Evolutionary conservation across 495 filamentous ascomycete genomes (phyloP).

Genomic region (Lepraria neglecta): DNA sequence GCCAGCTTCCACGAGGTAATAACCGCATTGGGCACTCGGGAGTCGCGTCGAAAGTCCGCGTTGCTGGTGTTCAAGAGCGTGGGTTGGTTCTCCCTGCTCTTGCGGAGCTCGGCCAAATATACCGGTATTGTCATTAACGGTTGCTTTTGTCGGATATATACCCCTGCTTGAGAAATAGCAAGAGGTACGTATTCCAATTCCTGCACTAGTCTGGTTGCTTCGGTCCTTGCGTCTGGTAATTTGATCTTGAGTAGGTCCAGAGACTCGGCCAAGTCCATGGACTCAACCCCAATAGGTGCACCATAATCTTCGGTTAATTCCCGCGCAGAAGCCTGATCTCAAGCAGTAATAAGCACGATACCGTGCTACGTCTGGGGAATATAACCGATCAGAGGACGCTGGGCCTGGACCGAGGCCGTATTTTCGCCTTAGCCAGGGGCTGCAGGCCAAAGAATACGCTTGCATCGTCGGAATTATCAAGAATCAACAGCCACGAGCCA

Average conservation of each 20-base stretch:
- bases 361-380: conserved; percentile 29
- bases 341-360: conserved; percentile 30
- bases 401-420: background rate
- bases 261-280: conserved; percentile 2
- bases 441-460: conserved; percentile 27
- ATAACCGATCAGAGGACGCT: conserved; percentile 22
- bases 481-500: conserved; percentile 44
- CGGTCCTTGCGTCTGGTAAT: background rate
- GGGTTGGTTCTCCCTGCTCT: conserved; percentile 13
- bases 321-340: conserved; percentile 22
- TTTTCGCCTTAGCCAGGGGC: background rate
- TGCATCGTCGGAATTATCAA: conserved; percentile 49
- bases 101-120: conserved; percentile 21
- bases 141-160: conserved; percentile 23
- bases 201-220: conserved; percentile 14
- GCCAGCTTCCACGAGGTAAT: conserved; percentile 43
- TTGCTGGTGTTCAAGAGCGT: conserved; percentile 18
- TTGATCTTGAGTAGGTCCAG: conserved; percentile 8
- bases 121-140: conserved; percentile 21
- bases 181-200: conserved; percentile 27
- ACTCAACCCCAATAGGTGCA: conserved; percentile 14
- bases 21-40: conserved; percentile 31
- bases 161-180: conserved; percentile 29
- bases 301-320: conserved; percentile 12
- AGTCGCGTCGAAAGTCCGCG: conserved; percentile 30